Evolutionary conservation across 306 rosid species (phyloP).

Genomic region (Geum urbanum): DNA sequence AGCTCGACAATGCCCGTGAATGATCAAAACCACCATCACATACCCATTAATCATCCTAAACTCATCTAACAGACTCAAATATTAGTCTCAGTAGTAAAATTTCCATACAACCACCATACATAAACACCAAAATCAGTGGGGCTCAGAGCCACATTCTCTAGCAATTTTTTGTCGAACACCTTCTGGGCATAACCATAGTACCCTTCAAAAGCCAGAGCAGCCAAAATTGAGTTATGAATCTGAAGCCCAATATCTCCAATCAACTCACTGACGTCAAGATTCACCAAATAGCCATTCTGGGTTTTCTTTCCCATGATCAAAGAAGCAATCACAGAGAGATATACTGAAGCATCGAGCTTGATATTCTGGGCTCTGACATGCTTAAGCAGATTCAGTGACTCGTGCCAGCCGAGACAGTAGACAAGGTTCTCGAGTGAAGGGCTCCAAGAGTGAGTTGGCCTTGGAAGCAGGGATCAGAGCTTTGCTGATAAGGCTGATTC

Average conservation of each 20-base stretch:
- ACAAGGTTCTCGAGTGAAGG: conserved; percentile 60
- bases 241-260: conserved; percentile 39
- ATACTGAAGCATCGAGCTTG: conserved; percentile 44
- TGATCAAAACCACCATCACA: conserved; percentile 51
- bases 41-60: conserved; percentile 64
- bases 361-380: conserved; percentile 50
- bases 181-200: conserved; percentile 43
- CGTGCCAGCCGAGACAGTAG: conserved; percentile 59
- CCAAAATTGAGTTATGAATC: conserved; percentile 59
- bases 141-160: conserved; percentile 38
- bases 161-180: conserved; percentile 60
- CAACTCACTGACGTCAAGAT: conserved; percentile 35
- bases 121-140: conserved; percentile 83
- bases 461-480: conserved; percentile 65
- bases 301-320: conserved; percentile 43
- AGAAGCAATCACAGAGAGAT: conserved; percentile 51
- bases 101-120: conserved; percentile 49
- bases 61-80: conserved; percentile 48
- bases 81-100: conserved; percentile 37
- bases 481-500: conserved; percentile 60
- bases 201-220: conserved; percentile 68
- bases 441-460: conserved; percentile 61
- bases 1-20: conserved; percentile 62
- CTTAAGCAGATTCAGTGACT: conserved; percentile 53
- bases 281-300: conserved; percentile 45